Base-by-base conservation (phyloP, 208 protist genomes). In the Sergeia podlipaevii region DNA sequence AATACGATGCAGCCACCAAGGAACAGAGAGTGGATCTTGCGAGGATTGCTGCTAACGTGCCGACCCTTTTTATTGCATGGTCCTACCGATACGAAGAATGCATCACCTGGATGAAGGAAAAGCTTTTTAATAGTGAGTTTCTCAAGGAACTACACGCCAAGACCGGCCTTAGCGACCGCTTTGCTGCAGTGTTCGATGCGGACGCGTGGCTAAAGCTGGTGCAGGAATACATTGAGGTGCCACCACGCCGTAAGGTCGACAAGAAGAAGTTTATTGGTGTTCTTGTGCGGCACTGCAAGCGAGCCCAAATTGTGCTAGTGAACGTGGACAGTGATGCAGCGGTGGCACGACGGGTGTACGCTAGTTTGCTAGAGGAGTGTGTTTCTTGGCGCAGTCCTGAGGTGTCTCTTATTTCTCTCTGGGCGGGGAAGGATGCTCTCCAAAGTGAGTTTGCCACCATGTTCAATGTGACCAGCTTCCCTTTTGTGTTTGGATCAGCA, bases 231-330 rank as follows among this genome's bases (percentile, higher is more conserved):
- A 65, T 77, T n/a, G 29, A 51, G 0, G 32, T 89, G 2, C 71
- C 67, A 10, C 42, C 57, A 6, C 17, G 45, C 11, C 61, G 41
- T 17, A 64, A 41, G 29, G 30, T 21, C 11, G 28, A 57, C 39
- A 57, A 63, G 32, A 45, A 37, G 7, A 53, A 64, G 27, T 48
- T 13, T 1, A 66, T 38, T 33, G 26, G 10, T 27, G 34, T 32
- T 13, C 51, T 80, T 3, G 33, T 55, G 27, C 48, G 51, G 28
- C 49, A 60, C 8, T 43, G 43, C 13, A 95, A 89, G 60, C 73
- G 85, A n/a, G 75, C 67, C 10, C 77, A 90, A 34, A 87, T 95
- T 63, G 77, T 95, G 30, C 62, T 95, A 34, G 62, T 95, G 55
- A 92, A 81, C 75, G 59, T 92, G 29, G 88, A 95, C 55, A 26